Percentiles rank a stretch among this genome's conserved stretches.
phyloP scores from a whole-genome alignment of 2,329 filamentous ascomycete species.

The Colletotrichum gigasporum region DNA sequence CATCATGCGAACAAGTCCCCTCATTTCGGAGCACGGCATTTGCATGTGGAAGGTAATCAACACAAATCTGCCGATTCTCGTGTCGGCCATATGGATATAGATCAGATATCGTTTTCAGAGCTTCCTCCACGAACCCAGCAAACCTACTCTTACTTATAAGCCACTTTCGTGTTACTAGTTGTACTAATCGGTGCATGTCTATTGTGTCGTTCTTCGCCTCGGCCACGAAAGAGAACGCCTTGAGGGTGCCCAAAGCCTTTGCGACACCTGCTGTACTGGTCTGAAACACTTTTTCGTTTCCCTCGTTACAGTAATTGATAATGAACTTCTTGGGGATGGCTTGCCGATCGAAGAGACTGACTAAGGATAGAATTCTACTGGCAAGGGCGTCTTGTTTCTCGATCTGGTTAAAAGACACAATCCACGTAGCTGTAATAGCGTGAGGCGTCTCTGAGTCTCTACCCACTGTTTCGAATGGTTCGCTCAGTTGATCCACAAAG shows the following conservation, averaged over 20 bases:
- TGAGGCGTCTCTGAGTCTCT: conserved; percentile 38
- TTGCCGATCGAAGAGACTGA: conserved; percentile 56
- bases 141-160: neutral
- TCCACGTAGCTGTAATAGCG: conserved; percentile 40
- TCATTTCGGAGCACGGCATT: conserved; percentile 25
- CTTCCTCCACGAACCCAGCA: conserved; percentile 3
- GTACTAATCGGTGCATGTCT: conserved; percentile 36
- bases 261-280: neutral
- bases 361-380: conserved; percentile 51
- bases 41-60: conserved; percentile 38
- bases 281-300: neutral
- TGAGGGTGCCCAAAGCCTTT: neutral
- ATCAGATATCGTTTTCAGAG: conserved; percentile 32
- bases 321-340: conserved; percentile 49
- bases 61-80: conserved; percentile 28
- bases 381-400: conserved; percentile 42
- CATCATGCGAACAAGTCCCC: neutral
- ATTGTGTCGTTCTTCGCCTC: conserved; percentile 31
- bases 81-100: conserved; percentile 32
- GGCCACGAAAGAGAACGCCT: neutral
- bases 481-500: conserved; percentile 36
- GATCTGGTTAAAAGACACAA: conserved; percentile 43
- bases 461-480: conserved; percentile 42
- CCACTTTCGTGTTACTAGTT: conserved; percentile 3
- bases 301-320: conserved; percentile 5